phyloP scores from a whole-genome alignment of 495 filamentous ascomycete species.

The Terfezia claveryi region DNA sequence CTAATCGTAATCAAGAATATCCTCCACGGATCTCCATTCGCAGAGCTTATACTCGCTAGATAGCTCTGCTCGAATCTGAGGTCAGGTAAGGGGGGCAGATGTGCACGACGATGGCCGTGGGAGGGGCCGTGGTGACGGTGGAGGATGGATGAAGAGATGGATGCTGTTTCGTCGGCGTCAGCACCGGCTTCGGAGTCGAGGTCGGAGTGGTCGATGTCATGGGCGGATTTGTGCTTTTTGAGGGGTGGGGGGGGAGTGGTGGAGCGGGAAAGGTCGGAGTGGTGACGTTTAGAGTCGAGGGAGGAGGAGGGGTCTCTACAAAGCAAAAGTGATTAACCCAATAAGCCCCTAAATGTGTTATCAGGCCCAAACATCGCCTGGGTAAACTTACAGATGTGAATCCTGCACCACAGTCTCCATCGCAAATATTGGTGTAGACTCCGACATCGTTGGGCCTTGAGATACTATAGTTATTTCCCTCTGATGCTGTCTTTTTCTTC shows the following conservation, averaged over 20 bases:
- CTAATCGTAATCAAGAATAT: slow-evolving; percentile 64
- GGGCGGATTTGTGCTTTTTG: neutral
- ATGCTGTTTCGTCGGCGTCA: slow-evolving; percentile 5
- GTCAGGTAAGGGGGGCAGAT: slow-evolving; percentile 71
- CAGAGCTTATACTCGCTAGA: slow-evolving; percentile 55
- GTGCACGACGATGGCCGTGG: slow-evolving; percentile 12
- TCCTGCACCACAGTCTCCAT: no score
- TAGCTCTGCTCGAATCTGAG: slow-evolving; percentile 96
- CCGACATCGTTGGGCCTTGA: no score
- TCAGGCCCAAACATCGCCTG: no score
- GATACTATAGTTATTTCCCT: no score
- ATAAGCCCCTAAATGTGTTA: no score
- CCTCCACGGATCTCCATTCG: slow-evolving; percentile 45
- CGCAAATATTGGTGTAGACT: no score
- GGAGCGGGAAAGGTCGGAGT: neutral
- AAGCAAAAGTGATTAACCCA: no score
- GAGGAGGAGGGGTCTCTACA: slow-evolving; percentile 2
- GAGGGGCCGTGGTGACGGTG: neutral
- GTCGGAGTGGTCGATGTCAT: neutral
- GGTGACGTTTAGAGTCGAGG: slow-evolving; percentile 1
- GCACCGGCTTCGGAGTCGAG: neutral
- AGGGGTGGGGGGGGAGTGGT: neutral
- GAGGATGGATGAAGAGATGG: slow-evolving; percentile 12
- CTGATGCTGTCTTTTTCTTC: no score
- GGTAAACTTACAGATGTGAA: no score